Conservation (phyloP, 1,284 basidiomycete genomes). For the Ganoderma sinense region DNA sequence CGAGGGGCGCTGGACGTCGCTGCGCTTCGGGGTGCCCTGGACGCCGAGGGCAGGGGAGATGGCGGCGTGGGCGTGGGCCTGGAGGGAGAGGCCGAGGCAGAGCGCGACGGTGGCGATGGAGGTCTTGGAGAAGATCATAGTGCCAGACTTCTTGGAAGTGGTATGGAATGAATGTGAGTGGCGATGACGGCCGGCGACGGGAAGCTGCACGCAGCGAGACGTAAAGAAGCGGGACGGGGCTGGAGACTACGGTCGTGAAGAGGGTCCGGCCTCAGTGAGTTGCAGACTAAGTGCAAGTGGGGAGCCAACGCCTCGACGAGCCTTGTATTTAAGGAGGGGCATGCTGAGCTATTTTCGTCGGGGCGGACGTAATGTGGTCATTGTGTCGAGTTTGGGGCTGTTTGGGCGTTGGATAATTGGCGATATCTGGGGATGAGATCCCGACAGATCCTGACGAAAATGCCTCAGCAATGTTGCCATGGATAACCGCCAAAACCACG, state of each 20-base stretch:
- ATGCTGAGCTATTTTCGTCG: background rate
- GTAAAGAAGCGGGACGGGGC: constrained; percentile 6
- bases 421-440: background rate
- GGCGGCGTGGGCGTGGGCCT: constrained; percentile 51
- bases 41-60: constrained; percentile 59
- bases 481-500: background rate
- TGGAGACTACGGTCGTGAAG: constrained; percentile 21
- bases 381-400: background rate
- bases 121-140: constrained; percentile 34
- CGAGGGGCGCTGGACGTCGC: constrained; percentile 54
- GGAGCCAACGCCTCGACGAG: constrained; percentile 1
- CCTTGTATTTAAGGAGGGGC: background rate
- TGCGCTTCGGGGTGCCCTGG: constrained; percentile 45
- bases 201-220: background rate
- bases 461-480: background rate
- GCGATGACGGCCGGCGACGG: background rate
- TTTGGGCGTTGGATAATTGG: background rate
- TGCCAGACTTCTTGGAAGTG: constrained; percentile 9
- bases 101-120: constrained; percentile 26
- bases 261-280: constrained; percentile 28
- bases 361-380: background rate
- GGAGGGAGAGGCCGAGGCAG: constrained; percentile 35
- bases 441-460: background rate
- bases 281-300: constrained; percentile 16
- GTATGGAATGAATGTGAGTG: constrained; percentile 6